These are phyloP conservation scores for Coemansia umbellata DNA, from an alignment of 192 early-diverging fungal species.

Conservation along the genomic window DNA sequence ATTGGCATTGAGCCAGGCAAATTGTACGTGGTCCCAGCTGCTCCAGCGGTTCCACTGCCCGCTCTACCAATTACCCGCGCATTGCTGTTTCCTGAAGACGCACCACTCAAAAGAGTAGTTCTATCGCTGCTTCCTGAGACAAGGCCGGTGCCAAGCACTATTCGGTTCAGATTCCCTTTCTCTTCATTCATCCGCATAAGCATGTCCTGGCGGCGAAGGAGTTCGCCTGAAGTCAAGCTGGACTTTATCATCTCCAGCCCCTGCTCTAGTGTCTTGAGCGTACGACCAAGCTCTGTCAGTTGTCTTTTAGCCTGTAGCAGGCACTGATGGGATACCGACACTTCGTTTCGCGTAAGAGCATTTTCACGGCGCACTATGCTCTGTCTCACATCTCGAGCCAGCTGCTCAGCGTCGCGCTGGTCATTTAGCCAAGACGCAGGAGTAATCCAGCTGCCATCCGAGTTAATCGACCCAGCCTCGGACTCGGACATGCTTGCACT, in stretches of 20 bases:
- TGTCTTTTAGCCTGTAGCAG: conserved; percentile 73
- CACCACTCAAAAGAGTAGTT: conserved; percentile 25
- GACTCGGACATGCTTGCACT: conserved; percentile 17
- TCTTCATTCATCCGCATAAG: conserved; percentile 69
- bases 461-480: conserved; percentile 27
- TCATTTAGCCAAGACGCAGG: conserved; percentile 82
- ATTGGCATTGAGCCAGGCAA: conserved; percentile 31
- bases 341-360: conserved; percentile 69
- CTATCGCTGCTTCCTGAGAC: conserved; percentile 26
- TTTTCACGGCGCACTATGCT: conserved; percentile 69
- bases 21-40: conserved; percentile 1
- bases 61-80: conserved; percentile 32
- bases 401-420: conserved; percentile 57
- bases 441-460: conserved; percentile 50
- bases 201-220: conserved; percentile 75
- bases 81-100: conserved; percentile 9
- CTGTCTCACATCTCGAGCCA: conserved; percentile 68
- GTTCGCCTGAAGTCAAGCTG: conserved; percentile 61
- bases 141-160: conserved; percentile 49
- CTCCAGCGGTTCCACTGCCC: conserved; percentile 10
- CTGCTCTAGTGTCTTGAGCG: conserved; percentile 52
- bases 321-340: conserved; percentile 73
- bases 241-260: conserved; percentile 39
- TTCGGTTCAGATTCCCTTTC: conserved; percentile 57
- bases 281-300: conserved; percentile 54